These are phyloP conservation scores for Vigna unguiculata DNA, from an alignment of 306 rosid genomes.

Conservation along the genomic window DNA sequence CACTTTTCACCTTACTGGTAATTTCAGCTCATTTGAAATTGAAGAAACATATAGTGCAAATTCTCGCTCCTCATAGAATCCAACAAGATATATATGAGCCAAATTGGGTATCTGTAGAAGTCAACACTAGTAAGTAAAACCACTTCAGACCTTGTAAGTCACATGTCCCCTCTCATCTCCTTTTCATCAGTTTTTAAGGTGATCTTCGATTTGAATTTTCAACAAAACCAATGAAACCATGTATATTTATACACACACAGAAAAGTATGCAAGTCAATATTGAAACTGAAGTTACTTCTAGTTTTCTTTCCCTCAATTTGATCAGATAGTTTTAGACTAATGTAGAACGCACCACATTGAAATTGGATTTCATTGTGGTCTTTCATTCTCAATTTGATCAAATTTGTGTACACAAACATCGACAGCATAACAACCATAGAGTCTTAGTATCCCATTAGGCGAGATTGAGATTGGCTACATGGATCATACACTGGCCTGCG, in stretches of 20 bases:
- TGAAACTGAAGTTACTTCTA: slow-evolving; percentile 31
- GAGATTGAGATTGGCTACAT: neutral
- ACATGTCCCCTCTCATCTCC: slow-evolving; percentile 25
- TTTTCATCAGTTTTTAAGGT: slow-evolving; percentile 24
- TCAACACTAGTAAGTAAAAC: slow-evolving; percentile 23
- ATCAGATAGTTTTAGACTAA: neutral
- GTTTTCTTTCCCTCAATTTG: slow-evolving; percentile 23
- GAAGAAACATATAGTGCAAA: slow-evolving; percentile 91
- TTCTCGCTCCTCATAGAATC: slow-evolving; percentile 96
- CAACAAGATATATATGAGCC: slow-evolving; percentile 84
- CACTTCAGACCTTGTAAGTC: slow-evolving; percentile 12
- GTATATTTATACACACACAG: neutral
- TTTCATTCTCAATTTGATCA: neutral
- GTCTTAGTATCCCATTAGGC: neutral
- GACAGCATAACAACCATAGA: too few species aligned
- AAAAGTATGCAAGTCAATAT: slow-evolving; percentile 26
- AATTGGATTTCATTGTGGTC: neutral
- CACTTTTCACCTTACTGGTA: slow-evolving; percentile 82
- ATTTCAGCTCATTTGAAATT: slow-evolving; percentile 86
- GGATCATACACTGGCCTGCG: neutral
- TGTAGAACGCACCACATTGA: neutral
- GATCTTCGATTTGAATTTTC: slow-evolving; percentile 26
- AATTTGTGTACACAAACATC: too few species aligned
- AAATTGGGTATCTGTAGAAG: slow-evolving; percentile 80
- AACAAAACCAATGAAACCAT: slow-evolving; percentile 12